A percentile compares a stretch with the other conserved stretches of the same genome.
phyloP scores from a whole-genome alignment of 306 rosid genomes.

The Prunus davidiana region DNA sequence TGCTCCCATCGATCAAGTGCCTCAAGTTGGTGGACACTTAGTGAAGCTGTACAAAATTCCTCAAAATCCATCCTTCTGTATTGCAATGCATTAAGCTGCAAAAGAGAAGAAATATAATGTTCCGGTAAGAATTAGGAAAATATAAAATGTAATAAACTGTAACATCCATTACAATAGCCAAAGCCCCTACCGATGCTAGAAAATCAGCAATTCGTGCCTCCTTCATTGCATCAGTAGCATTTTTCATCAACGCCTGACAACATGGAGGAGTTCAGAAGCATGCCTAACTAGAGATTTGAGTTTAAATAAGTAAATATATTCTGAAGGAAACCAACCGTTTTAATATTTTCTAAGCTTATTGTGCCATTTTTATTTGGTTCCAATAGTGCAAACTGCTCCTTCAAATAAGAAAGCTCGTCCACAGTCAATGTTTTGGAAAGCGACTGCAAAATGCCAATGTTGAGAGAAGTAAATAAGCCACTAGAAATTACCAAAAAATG shows the following conservation, averaged over 20 bases:
- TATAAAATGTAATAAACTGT: background rate
- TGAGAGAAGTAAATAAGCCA: background rate
- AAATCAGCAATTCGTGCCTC: constrained; percentile 72
- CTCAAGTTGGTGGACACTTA: constrained; percentile 88
- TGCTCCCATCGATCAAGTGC: constrained; percentile 82
- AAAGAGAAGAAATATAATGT: constrained; percentile 21
- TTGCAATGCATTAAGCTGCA: constrained; percentile 83
- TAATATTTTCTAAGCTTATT: constrained; percentile 76
- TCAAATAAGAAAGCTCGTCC: constrained; percentile 64
- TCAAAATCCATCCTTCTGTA: constrained; percentile 87
- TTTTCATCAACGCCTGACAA: constrained; percentile 70
- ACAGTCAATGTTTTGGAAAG: constrained; percentile 71
- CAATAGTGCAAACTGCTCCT: constrained; percentile 68
- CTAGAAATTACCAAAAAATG: background rate
- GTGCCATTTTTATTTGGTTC: constrained; percentile 80
- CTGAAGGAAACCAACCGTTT: constrained; percentile 63
- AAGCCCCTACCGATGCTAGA: constrained; percentile 63
- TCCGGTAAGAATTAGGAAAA: background rate
- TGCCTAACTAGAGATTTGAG: constrained; percentile 17
- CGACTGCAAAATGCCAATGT: constrained; percentile 52
- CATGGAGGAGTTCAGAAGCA: constrained; percentile 26
- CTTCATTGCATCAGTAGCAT: constrained; percentile 92
- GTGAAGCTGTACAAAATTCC: constrained; percentile 80
- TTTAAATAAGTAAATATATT: constrained; percentile 5
- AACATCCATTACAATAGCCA: background rate